Evolutionary conservation across 2,329 filamentous ascomycete genomes (phyloP), one percentile per base, ranked within the genome.

Genomic region (Aspergillus thermomutatus): DNA sequence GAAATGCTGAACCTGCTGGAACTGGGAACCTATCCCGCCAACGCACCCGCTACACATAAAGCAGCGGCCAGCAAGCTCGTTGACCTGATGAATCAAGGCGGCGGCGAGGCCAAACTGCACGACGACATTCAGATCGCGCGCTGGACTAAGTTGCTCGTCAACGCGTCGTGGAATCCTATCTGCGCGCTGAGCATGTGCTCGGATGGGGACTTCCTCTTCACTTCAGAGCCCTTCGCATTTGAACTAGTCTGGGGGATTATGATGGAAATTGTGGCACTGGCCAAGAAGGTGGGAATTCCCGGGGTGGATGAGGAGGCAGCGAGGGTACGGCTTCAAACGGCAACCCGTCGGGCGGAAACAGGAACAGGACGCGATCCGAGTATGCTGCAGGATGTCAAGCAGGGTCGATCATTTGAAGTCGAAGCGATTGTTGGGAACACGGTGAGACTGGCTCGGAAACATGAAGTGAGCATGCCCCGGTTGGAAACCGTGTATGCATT

Each of bases 131-230:
- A 87, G 60, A 66, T 77, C 0, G 77, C 81, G 52, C 77, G 84
- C 7, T 87, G 84, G 84, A 75, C 77, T 52, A 88, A 87, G 68
- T 76, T 87, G 0, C 72, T 87, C 0, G 75, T 84, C 68, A 87
- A 87, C 64, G 83, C 80, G 1, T 77, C 82, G 0, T 87, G 83
- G 81, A 87, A 87, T 61, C 80, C 84, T 0, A 75, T 86, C 37
- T 85, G 82, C 45, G 83, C 84, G 0, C 71, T 87, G 1, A 81
- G 82, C 0, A 75, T 80, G 0, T 76, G 77, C 45, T 79, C 82
- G 55, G 84, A 84, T 21, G 78, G 81, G 0, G 66, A 77, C 0
- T 82, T 84, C 65, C 69, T 86, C 10, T 60, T 61, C 0, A 75
- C 67, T 0, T 81, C 76, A 0, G 69, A 72, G 14, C 48, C 53